Evolutionary conservation across 768 basidiomycete genomes (phyloP), one percentile per base, ranked within the genome.

Genomic region (Kwoniella sp.): DNA sequence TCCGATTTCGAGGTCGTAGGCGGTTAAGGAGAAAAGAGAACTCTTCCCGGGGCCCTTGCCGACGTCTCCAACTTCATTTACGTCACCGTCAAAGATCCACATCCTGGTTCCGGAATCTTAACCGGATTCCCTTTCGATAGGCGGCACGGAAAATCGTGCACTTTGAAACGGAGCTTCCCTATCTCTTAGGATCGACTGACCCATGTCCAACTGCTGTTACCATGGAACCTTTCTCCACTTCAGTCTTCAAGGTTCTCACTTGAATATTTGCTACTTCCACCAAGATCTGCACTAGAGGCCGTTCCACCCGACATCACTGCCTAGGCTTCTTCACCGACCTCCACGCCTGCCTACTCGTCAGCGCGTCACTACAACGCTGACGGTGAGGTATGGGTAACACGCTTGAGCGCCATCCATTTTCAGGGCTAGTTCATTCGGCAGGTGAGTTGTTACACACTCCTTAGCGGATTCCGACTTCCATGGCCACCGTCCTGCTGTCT

Each of bases 381-480:
- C 85, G 87, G 88, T 83, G 87, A 87, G 86, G 88, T 89, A 86
- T 89, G 87, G 88, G 88, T 88, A 86, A 85, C 85, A 88, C 86
- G 85, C 87, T 89, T 88, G 85, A 89, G 88, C 87, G 87, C 88
- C 88, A 89, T 89, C 88, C 87, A 89, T 89, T 89, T 89, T 89
- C 86, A 89, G 87, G 88, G 88, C 88, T 88, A 89, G 88, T 89
- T 88, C 86, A 87, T 90, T 90, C 87, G 86, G 88, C 88, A 88
- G 88, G 87, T 89, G 87, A 89, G 87, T 89, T 88, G 87, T 88
- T 88, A 88, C 87, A 88, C 87, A 88, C 87, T 88, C 87, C 87
- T 88, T 88, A 88, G 87, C 86, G 86, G 88, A 82, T 88, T 88
- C 86, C 85, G 86, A 88, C 88, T 88, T 89, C 87, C 87, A 88